Conservation (phyloP, 176 grass and related monocot species). For the Raddia distichophylla region DNA sequence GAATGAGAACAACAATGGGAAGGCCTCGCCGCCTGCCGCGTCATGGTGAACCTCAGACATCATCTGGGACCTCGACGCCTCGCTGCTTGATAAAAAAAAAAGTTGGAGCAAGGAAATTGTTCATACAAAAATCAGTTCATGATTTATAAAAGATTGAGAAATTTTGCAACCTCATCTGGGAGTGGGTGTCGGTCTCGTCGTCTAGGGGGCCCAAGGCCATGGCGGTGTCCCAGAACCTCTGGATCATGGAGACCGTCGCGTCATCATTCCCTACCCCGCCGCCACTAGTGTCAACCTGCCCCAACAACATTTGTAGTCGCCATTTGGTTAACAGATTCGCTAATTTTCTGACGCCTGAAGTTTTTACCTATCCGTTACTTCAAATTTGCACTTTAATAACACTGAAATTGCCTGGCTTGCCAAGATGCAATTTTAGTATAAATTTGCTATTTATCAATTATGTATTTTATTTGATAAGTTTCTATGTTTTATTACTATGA, state of each 20-base stretch:
- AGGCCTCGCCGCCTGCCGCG: conserved; percentile 23
- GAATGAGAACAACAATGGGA: conserved; percentile 53
- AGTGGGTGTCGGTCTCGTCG: conserved; percentile 57
- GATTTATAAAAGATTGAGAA: not conserved
- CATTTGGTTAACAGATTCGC: too few species aligned
- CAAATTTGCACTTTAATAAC: too few species aligned
- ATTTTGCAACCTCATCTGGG: conserved; percentile 44
- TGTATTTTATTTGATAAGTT: too few species aligned
- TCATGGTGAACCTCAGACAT: conserved; percentile 51
- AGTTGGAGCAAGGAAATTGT: not conserved
- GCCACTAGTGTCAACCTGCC: conserved; percentile 56
- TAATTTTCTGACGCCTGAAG: too few species aligned
- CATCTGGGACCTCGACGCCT: conserved; percentile 51
- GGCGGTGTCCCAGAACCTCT: conserved; percentile 80
- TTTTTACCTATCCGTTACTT: too few species aligned
- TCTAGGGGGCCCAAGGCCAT: conserved; percentile 56
- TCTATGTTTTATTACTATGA: too few species aligned
- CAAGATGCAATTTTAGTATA: too few species aligned
- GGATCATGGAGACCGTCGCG: conserved; percentile 56
- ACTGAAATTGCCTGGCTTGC: too few species aligned
- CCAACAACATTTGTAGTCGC: not conserved
- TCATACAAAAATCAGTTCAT: not conserved
- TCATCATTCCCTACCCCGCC: conserved; percentile 43
- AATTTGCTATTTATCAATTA: too few species aligned
- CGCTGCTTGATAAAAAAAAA: conserved; percentile 23